A percentile compares a stretch with the other conserved stretches of the same genome.
Evolutionary conservation across 2,329 filamentous ascomycete species (phyloP).

Genomic region (Ilyonectria robusta): DNA sequence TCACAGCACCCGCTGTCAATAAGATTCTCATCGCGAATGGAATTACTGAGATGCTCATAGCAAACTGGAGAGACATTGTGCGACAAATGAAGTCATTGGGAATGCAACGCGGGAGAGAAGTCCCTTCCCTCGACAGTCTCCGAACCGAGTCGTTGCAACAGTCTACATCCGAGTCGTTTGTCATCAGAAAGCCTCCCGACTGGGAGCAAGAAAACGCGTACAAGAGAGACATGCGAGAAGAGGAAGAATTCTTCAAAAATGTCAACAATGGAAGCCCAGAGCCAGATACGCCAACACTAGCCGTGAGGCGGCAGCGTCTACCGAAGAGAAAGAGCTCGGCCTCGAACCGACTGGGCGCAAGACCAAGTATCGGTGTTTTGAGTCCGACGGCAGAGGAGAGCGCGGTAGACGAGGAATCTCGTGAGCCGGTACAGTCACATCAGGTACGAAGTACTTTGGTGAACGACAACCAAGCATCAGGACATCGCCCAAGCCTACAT

Average conservation of each 20-base stretch:
- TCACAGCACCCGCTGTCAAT: constrained; percentile 59
- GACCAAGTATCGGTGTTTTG: constrained; percentile 44
- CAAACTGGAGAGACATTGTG: constrained; percentile 75
- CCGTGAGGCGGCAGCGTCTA: constrained; percentile 41
- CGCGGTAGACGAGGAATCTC: constrained; percentile 31
- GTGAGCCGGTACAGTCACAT: not conserved
- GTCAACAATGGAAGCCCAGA: constrained; percentile 51
- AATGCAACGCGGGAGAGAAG: constrained; percentile 43
- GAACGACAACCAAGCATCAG: not conserved
- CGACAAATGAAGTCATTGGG: constrained; percentile 69
- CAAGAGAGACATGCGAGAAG: constrained; percentile 25
- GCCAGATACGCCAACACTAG: constrained; percentile 53
- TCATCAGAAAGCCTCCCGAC: constrained; percentile 55
- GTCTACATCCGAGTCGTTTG: constrained; percentile 59
- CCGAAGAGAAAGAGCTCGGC: constrained; percentile 38
- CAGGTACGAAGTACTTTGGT: not conserved
- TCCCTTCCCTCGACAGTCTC: constrained; percentile 31
- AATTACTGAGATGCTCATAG: constrained; percentile 76
- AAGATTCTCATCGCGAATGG: constrained; percentile 71
- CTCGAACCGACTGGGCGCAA: constrained; percentile 41
- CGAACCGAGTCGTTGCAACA: constrained; percentile 50
- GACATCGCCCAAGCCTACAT: not conserved
- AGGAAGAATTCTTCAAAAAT: constrained; percentile 2
- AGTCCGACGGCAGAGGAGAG: constrained; percentile 53
- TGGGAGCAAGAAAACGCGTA: constrained; percentile 47